Evolutionary conservation across 768 basidiomycete genomes (phyloP).

Genomic region (Mycena galericulata): DNA sequence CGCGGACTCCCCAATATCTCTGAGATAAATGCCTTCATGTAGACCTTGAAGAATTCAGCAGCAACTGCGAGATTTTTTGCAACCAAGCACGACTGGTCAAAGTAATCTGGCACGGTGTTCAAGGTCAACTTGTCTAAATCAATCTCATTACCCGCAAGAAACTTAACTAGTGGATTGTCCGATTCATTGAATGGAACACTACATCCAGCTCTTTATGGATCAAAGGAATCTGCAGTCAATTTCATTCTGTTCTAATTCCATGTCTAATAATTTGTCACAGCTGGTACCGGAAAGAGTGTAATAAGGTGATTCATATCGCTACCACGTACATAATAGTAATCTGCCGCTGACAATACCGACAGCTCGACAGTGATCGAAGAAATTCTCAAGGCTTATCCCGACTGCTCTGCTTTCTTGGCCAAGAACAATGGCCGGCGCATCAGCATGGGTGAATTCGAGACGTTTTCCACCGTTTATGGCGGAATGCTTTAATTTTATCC

Average conservation of each 20-base stretch:
- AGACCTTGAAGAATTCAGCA: constrained; percentile 38
- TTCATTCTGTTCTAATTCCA: too few species aligned
- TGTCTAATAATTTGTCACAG: too few species aligned
- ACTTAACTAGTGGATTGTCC: constrained; percentile 40
- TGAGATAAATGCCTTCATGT: constrained; percentile 32
- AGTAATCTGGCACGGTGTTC: background rate
- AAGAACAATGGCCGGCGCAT: too few species aligned
- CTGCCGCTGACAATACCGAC: background rate
- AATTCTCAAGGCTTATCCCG: too few species aligned
- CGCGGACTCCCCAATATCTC: too few species aligned
- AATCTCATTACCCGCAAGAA: constrained; percentile 40
- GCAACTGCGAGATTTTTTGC: constrained; percentile 35
- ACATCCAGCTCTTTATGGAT: background rate
- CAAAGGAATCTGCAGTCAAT: too few species aligned
- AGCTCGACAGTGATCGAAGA: background rate
- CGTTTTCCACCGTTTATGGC: too few species aligned
- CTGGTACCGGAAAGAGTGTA: too few species aligned
- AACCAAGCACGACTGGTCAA: constrained; percentile 4
- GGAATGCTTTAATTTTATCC: too few species aligned
- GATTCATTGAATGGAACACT: background rate
- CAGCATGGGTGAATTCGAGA: too few species aligned
- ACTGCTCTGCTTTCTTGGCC: too few species aligned
- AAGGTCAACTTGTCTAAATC: constrained; percentile 30
- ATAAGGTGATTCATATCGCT: background rate
- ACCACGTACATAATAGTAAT: background rate